These are phyloP conservation scores for Adansonia madagascariensis DNA, from an alignment of 441 rosid genomes.

Conservation along the genomic window DNA sequence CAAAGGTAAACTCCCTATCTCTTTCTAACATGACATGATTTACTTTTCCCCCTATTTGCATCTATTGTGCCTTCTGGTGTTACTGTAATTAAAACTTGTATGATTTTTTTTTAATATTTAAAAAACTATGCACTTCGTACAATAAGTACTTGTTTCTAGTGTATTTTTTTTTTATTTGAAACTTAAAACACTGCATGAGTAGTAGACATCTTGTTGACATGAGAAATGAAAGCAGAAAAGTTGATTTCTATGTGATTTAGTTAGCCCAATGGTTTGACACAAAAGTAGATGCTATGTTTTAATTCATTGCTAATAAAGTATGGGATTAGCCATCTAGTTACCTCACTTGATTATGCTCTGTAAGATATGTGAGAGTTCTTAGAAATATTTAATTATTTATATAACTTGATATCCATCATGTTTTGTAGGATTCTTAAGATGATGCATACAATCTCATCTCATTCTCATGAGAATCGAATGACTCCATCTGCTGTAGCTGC, in stretches of 20 bases:
- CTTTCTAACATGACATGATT: background rate
- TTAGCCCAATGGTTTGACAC: background rate
- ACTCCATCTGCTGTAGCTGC: conserved; percentile 97
- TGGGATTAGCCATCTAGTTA: background rate
- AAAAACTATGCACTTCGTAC: background rate
- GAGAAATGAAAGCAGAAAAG: background rate
- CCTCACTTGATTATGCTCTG: conserved; percentile 15
- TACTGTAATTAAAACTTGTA: background rate
- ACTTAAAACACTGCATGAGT: background rate
- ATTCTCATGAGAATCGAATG: conserved; percentile 93
- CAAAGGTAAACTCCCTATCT: conserved; percentile 59
- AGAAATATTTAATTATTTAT: conserved; percentile 17
- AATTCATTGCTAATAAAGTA: conserved; percentile 3
- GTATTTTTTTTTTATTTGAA: background rate
- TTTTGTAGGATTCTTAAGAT: conserved; percentile 84
- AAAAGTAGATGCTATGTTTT: background rate
- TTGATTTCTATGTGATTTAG: background rate
- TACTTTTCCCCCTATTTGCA: background rate
- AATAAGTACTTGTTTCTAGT: background rate
- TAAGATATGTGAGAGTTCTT: conserved; percentile 25
- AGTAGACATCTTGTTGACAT: background rate
- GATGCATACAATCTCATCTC: conserved; percentile 85
- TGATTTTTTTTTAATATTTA: background rate
- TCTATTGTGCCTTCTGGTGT: background rate
- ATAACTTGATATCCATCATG: conserved; percentile 26